Evolutionary conservation across 495 filamentous ascomycete species (phyloP).

Genomic region (Podospora tetraspora): DNA sequence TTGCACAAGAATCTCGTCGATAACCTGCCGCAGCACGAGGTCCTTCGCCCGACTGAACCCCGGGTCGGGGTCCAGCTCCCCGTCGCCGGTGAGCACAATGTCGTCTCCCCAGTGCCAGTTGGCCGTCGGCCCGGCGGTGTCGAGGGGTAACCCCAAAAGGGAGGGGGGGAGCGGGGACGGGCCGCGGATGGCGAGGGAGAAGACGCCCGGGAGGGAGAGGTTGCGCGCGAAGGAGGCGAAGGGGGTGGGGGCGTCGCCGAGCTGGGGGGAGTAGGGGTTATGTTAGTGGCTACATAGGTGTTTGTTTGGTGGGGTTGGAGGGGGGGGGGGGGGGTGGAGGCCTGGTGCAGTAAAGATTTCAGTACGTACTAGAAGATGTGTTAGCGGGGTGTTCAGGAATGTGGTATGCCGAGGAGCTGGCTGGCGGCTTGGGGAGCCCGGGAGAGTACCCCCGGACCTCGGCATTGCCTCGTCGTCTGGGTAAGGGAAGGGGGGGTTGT

Average conservation of each 20-base stretch:
- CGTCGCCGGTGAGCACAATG: constrained; percentile 58
- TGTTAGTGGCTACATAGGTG: too few relatives aligned
- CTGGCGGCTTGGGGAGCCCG: too few relatives aligned
- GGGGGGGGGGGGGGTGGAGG: too few relatives aligned
- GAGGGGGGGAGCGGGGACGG: constrained; percentile 68
- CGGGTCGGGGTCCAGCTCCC: constrained; percentile 67
- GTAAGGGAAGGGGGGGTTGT: too few relatives aligned
- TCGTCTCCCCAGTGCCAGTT: constrained; percentile 93
- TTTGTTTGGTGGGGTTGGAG: too few relatives aligned
- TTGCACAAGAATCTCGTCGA: constrained; percentile 54
- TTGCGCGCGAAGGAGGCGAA: constrained; percentile 70
- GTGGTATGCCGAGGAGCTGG: too few relatives aligned
- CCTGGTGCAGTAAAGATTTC: too few relatives aligned
- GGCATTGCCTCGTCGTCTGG: too few relatives aligned
- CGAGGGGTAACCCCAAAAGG: constrained; percentile 47
- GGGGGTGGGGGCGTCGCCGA: constrained; percentile 68
- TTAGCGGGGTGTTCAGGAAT: too few relatives aligned
- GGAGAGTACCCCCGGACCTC: too few relatives aligned
- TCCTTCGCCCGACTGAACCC: constrained; percentile 57
- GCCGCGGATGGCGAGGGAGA: constrained; percentile 68
- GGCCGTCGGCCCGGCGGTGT: constrained; percentile 5
- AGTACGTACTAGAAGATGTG: too few relatives aligned
- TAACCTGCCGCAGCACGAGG: constrained; percentile 50
- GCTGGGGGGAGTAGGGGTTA: too few relatives aligned
- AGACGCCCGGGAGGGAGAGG: constrained; percentile 75